A percentile compares a stretch with the other conserved stretches of the same genome.
phyloP scores from a whole-genome alignment of 2,329 filamentous ascomycete species.

The Penicillium frequentans region DNA sequence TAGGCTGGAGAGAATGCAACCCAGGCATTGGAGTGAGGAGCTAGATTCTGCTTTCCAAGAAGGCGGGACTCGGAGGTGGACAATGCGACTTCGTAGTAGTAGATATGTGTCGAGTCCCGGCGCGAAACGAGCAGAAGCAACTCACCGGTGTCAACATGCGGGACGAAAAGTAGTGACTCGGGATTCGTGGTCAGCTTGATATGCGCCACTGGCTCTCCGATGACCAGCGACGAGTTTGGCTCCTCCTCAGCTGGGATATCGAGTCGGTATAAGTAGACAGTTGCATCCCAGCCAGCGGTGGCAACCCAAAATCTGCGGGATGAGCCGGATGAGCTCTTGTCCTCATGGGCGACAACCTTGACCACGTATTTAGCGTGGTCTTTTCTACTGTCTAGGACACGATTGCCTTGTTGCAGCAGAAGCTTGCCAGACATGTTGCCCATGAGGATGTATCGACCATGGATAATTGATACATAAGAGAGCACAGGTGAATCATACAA shows the following conservation, averaged over 20 bases:
- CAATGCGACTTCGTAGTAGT: slow-evolving; percentile 50
- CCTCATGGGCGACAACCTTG: slow-evolving; percentile 46
- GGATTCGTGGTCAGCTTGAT: slow-evolving; percentile 52
- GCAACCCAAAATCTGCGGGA: slow-evolving; percentile 45
- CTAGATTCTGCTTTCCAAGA: slow-evolving; percentile 60
- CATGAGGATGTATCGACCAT: slow-evolving; percentile 49
- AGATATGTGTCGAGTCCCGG: slow-evolving; percentile 59
- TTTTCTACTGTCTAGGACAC: slow-evolving; percentile 49
- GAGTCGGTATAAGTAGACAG: slow-evolving; percentile 53
- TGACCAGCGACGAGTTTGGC: slow-evolving; percentile 11
- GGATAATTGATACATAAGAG: slow-evolving; percentile 47
- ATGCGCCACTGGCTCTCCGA: slow-evolving; percentile 28
- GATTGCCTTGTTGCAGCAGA: slow-evolving; percentile 47
- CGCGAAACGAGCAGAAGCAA: slow-evolving; percentile 56
- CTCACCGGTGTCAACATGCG: slow-evolving; percentile 47
- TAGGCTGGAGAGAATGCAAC: slow-evolving; percentile 61
- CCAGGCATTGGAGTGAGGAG: slow-evolving; percentile 65
- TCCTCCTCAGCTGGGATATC: slow-evolving; percentile 8
- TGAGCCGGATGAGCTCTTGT: slow-evolving; percentile 20
- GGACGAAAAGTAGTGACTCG: slow-evolving; percentile 56
- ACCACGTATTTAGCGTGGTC: slow-evolving; percentile 63
- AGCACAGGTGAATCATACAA: slow-evolving; percentile 51
- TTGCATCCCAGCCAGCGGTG: slow-evolving; percentile 63
- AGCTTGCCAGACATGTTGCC: slow-evolving; percentile 62
- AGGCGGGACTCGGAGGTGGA: slow-evolving; percentile 34